Evolutionary conservation across 2,329 filamentous ascomycete genomes (phyloP).

Genomic region (Colletotrichum brevisporum): DNA sequence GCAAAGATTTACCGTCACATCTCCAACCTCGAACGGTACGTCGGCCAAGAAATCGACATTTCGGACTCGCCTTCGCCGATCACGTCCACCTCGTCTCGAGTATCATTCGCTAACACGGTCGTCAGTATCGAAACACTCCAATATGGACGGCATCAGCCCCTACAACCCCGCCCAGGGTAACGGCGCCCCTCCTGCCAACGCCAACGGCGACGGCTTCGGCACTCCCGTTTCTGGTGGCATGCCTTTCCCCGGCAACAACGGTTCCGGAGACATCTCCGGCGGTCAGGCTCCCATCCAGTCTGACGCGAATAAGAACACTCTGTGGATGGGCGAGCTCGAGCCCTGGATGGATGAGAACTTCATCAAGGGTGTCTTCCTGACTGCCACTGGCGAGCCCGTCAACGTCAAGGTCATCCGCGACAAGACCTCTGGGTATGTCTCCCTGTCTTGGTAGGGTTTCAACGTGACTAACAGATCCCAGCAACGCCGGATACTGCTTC

Average conservation of each 20-base stretch:
- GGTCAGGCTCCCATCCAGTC: conserved; percentile 46
- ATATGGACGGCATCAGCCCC: conserved; percentile 52
- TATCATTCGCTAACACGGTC: not conserved
- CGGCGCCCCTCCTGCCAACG: conserved; percentile 53
- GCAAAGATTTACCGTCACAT: not conserved
- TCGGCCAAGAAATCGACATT: not conserved
- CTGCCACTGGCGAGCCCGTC: conserved; percentile 91
- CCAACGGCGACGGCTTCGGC: conserved; percentile 53
- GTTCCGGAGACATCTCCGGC: conserved; percentile 49
- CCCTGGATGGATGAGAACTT: conserved; percentile 99
- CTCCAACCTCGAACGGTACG: conserved; percentile 6
- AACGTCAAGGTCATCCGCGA: conserved; percentile 99
- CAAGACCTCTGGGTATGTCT: conserved; percentile 92
- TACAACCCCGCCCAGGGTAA: conserved; percentile 50
- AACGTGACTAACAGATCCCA: conserved; percentile 54
- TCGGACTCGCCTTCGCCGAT: not conserved
- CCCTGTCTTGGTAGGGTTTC: not conserved
- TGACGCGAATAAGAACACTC: conserved; percentile 70
- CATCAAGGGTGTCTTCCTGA: conserved; percentile 91
- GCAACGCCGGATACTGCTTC: conserved; percentile 98
- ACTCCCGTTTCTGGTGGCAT: conserved; percentile 51
- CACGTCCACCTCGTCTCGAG: not conserved
- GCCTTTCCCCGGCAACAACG: conserved; percentile 52
- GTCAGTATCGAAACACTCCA: conserved; percentile 17
- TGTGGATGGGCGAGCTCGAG: conserved; percentile 97